Base-by-base conservation (phyloP, 225 moss, liverwort and hornwort genomes). In the Antitrichia curtipendula region DNA sequence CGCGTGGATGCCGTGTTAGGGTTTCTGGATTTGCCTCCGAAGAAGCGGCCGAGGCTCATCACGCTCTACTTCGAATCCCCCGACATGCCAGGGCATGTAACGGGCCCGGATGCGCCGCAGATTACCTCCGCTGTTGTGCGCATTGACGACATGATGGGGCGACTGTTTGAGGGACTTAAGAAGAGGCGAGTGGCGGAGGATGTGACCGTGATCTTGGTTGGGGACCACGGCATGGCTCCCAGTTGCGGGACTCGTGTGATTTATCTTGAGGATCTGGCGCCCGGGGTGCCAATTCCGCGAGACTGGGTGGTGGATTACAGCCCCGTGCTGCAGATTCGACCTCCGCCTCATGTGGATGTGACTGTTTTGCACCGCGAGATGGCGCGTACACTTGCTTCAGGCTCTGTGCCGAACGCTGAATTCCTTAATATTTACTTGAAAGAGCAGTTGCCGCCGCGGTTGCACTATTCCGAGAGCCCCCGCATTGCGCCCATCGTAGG, bases 21-120 rank as follows among this genome's bases (percentile, higher is more conserved):
- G 41, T 97, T 90, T 85, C 78, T 99, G 25, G 97, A 99, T 90
- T 89, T 96, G 52, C 94, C 97, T n/a, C 15, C 82, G 2, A 70
- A 83, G 49, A 56, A 91, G 78, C 91, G 93, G 10, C 96, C 99
- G 52, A 93, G 96, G 74, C 87, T 96, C 87, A 91, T 97, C 7
- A 94, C 94, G 61, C 95, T 97, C 41, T 99, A 99, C 90, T 99
- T 99, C 62, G 99, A 99, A 61, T 88, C 94, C 41, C 99, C 97
- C 11, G 98, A 99, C 81, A 91, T 72, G 12, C 96, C 94, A 31
- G 98, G 96, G 29, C 98, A 97, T 70, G 8, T 41, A 21, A 92
- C 94, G 6, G 98, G 98, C 25, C 97, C 98, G 6, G 98, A 99
- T 75, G 91, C 93, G 77, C 98, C 97, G 17, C 90, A 94, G 75